Evolutionary conservation across 345 rosid species (phyloP).

Genomic region (Fremontodendron californicum): DNA sequence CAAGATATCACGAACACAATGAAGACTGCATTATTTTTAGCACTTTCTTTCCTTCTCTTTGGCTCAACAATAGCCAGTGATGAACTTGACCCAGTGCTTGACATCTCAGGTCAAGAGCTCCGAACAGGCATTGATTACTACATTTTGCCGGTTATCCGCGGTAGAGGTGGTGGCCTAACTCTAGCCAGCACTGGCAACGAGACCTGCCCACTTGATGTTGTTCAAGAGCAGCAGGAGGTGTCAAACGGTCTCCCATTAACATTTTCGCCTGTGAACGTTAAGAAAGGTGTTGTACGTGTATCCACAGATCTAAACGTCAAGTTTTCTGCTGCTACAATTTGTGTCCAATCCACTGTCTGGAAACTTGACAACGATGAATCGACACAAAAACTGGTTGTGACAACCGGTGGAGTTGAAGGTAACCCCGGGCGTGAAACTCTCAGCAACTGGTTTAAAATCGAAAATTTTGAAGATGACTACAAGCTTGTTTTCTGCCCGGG

Average conservation of each 20-base stretch:
- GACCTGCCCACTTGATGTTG: conserved; percentile 33
- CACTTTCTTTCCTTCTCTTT: not conserved
- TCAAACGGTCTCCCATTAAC: conserved; percentile 28
- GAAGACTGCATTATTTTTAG: conserved; percentile 2
- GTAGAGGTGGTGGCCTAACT: conserved; percentile 38
- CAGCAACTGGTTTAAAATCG: conserved; percentile 22
- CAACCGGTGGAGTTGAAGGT: conserved; percentile 16
- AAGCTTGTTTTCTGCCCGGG: conserved; percentile 15
- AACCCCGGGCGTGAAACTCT: conserved; percentile 4
- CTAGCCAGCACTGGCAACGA: conserved; percentile 20
- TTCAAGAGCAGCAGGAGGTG: conserved; percentile 23
- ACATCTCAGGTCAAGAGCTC: conserved; percentile 23
- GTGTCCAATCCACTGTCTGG: conserved; percentile 15
- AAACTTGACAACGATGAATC: conserved; percentile 8
- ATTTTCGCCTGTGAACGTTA: conserved; percentile 26
- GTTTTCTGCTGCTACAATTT: not conserved
- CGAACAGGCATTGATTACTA: conserved; percentile 21
- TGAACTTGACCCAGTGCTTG: conserved; percentile 23
- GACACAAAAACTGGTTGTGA: not conserved
- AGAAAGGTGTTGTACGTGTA: conserved; percentile 20
- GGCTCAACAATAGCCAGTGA: not conserved
- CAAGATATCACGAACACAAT: not conserved
- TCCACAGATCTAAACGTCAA: conserved; percentile 35
- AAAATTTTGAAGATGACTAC: conserved; percentile 13
- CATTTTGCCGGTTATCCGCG: conserved; percentile 28